These are phyloP conservation scores for Wallacemonas rigidus DNA, from an alignment of 208 protist species.

Conservation along the genomic window DNA sequence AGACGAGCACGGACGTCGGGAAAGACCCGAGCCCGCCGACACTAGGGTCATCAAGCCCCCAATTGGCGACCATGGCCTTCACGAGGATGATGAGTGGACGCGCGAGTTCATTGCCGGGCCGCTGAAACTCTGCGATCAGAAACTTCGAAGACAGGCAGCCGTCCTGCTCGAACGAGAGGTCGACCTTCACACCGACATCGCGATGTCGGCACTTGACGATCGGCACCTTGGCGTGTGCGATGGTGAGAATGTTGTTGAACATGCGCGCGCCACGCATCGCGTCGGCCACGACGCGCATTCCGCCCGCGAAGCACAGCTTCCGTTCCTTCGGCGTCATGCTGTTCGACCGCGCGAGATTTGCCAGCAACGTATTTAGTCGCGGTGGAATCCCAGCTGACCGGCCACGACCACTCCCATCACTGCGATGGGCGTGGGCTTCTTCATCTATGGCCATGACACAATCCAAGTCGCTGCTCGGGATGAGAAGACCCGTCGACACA, in stretches of 20 bases:
- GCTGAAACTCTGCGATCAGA: conserved; percentile 68
- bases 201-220: conserved; percentile 82
- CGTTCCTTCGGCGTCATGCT: conserved; percentile 18
- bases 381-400: conserved; percentile 11
- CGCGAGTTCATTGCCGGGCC: conserved; percentile 60
- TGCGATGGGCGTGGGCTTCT: background rate
- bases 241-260: conserved; percentile 45
- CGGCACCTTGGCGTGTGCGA: conserved; percentile 74
- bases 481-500: conserved; percentile 64
- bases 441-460: conserved; percentile 49
- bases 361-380: conserved; percentile 17
- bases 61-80: conserved; percentile 65
- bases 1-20: conserved; percentile 74
- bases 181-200: conserved; percentile 41
- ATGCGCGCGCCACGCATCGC: conserved; percentile 37
- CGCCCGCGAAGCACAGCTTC: conserved; percentile 20
- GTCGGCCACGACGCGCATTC: conserved; percentile 46
- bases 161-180: conserved; percentile 74
- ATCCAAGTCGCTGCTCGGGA: conserved; percentile 85
- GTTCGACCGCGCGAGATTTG: conserved; percentile 12
- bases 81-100: conserved; percentile 77
- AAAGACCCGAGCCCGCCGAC: conserved; percentile 85
- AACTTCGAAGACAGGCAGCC: conserved; percentile 65
- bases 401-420: background rate
- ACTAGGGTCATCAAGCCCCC: conserved; percentile 74